Percentiles rank a stretch among this genome's conserved stretches.
Evolutionary conservation across 2,329 filamentous ascomycete species (phyloP).

Genomic region (Diplodia scrobiculata): DNA sequence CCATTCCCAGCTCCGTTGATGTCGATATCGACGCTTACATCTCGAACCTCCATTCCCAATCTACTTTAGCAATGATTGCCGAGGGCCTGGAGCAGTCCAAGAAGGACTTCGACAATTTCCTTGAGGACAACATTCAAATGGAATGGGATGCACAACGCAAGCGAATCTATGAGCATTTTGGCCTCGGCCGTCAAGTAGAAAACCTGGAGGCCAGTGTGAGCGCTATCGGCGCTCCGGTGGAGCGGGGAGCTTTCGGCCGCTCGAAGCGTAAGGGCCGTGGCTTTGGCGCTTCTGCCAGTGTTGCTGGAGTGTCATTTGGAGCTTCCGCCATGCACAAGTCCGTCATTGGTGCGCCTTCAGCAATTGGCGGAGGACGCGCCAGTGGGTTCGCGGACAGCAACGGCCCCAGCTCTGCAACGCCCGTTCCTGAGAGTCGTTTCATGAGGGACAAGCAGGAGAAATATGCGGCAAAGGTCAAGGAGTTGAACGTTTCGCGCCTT

Average conservation of each 20-base stretch:
- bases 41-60: slow-evolving; percentile 83
- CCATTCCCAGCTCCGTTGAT: slow-evolving; percentile 50
- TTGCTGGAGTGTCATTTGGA: slow-evolving; percentile 55
- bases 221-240: slow-evolving; percentile 40
- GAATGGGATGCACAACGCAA: slow-evolving; percentile 95
- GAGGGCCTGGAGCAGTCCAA: slow-evolving; percentile 89
- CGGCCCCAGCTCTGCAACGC: slow-evolving; percentile 53
- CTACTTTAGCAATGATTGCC: slow-evolving; percentile 85
- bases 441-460: slow-evolving; percentile 80
- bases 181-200: slow-evolving; percentile 61
- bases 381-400: slow-evolving; percentile 70
- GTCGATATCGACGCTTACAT: slow-evolving; percentile 71
- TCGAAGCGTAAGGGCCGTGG: slow-evolving; percentile 49
- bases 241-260: slow-evolving; percentile 57
- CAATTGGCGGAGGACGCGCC: slow-evolving; percentile 56
- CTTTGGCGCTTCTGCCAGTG: slow-evolving; percentile 40
- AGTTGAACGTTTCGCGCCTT: slow-evolving; percentile 73
- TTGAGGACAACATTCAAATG: slow-evolving; percentile 91
- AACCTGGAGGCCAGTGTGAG: slow-evolving; percentile 42
- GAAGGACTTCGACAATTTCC: slow-evolving; percentile 86
- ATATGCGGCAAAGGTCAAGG: slow-evolving; percentile 76
- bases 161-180: slow-evolving; percentile 94
- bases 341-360: slow-evolving; percentile 78
- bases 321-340: slow-evolving; percentile 76
- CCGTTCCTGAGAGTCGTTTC: slow-evolving; percentile 69